Base-by-base conservation (phyloP, 805 yeast species). In the Cyberlindnera lachancei region DNA sequence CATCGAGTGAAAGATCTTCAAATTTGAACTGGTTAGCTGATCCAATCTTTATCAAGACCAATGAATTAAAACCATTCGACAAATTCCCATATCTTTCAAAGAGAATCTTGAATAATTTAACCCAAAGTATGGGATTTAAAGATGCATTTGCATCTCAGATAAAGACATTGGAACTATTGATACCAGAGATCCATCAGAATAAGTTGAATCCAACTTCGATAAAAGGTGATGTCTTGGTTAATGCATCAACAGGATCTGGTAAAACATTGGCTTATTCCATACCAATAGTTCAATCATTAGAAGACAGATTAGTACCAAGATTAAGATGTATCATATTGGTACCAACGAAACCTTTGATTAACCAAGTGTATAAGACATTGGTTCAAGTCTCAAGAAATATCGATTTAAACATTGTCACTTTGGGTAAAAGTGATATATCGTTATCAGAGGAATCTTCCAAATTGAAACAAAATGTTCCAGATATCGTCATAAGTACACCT, bases 231-330 rank as follows among this genome's bases (percentile, higher is more conserved):
- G 56, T 87, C 14, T 62, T 90, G 27, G 95, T 90, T 6, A 88
- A 90, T 56, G 95, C 98, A 2, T 74, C 94, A 9, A 90, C 98
- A 0, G 98, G 98, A 26, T 82, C 95, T 0, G 98, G 98, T 48
- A 90, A 90, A 53, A 90, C 98, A 0, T 62, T 92, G 34, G 94
- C 96, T 3, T 90, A 90, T 50, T 67, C 76, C 31, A 67, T 90
- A 3, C 97, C 98, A 2, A 69, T 92, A 7, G 66, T 92, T 3
- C 87, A 88, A 39, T 60, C 75, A 3, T 62, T 90, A 32, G 59
- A 66, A 12, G 56, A 59, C 7, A 68, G 95, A 36, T 61, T 70
- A 2, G 86, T 86, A 3, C 88, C 94, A 2, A 63, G 75, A 32
- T 55, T 84, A 4, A 60, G 95, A 31, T 88, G 92, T 23, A 63